phyloP scores from a whole-genome alignment of 345 rosid species.

The Boechera divaricarpa region DNA sequence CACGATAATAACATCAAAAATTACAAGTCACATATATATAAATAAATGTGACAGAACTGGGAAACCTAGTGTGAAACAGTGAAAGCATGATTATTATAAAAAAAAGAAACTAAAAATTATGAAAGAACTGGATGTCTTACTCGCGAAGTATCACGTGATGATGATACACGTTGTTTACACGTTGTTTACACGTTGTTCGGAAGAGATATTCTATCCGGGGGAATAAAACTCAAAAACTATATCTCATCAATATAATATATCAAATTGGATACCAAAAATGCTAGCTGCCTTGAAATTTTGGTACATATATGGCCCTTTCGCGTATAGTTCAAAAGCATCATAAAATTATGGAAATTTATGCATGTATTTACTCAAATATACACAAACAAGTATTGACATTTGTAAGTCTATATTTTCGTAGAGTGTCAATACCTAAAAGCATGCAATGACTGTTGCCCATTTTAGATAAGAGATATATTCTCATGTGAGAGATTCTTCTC shows the following conservation, averaged over 20 bases:
- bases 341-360: background rate
- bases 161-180: too few species aligned
- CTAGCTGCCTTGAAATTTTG: constrained; percentile 18
- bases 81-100: background rate
- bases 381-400: constrained; percentile 22
- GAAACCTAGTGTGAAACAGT: background rate
- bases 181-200: constrained; percentile 36
- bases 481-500: constrained; percentile 33
- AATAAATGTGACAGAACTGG: background rate
- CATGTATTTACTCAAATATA: constrained; percentile 12
- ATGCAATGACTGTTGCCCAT: constrained; percentile 13
- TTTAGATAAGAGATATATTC: constrained; percentile 40
- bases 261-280: constrained; percentile 22
- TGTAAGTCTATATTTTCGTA: constrained; percentile 5
- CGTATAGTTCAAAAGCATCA: constrained; percentile 28
- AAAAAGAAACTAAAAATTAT: background rate
- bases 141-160: constrained; percentile 42
- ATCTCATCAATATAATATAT: constrained; percentile 22
- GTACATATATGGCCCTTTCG: constrained; percentile 16
- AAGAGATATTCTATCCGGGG: constrained; percentile 23
- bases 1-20: background rate
- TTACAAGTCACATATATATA: background rate
- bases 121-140: constrained; percentile 19
- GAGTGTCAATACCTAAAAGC: constrained; percentile 22
- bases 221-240: constrained; percentile 21